Evolutionary conservation across 2,329 filamentous ascomycete genomes (phyloP).

Genomic region (Lachnellula subtilissima): DNA sequence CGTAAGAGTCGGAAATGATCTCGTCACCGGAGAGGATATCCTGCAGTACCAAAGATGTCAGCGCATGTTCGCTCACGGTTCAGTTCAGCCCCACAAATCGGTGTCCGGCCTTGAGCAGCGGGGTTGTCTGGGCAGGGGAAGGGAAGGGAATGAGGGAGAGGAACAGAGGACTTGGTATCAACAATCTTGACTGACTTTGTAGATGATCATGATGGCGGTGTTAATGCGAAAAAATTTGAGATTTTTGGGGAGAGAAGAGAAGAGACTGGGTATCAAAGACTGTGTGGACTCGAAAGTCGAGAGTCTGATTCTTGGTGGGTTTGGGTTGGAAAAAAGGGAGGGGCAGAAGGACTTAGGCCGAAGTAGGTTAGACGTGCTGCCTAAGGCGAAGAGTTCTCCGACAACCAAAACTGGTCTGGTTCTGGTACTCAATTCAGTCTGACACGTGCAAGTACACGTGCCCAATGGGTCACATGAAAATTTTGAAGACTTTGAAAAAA

Average conservation of each 20-base stretch:
- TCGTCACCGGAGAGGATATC: slow-evolving; percentile 88
- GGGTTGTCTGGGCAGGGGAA: background rate
- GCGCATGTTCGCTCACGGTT: slow-evolving; percentile 4
- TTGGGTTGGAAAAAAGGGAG: slow-evolving; percentile 21
- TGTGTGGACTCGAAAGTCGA: background rate
- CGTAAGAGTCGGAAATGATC: slow-evolving; percentile 93
- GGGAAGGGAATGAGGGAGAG: background rate
- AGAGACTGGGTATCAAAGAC: slow-evolving; percentile 5
- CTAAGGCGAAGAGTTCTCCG: background rate
- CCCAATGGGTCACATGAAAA: no score
- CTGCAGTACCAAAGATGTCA: slow-evolving; percentile 42
- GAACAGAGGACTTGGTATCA: background rate
- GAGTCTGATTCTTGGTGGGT: slow-evolving; percentile 9
- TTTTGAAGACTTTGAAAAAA: no score
- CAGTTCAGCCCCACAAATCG: no score
- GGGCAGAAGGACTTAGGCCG: slow-evolving; percentile 8
- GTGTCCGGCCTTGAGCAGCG: background rate
- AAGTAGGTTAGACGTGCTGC: slow-evolving; percentile 3
- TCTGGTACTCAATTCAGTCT: background rate
- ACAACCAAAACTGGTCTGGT: background rate
- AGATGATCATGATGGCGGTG: slow-evolving; percentile 50
- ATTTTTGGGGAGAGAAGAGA: background rate
- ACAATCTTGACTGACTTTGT: slow-evolving; percentile 40
- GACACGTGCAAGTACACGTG: no score
- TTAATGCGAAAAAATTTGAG: background rate